These are phyloP conservation scores for Durusdinium trenchii DNA, from an alignment of 73 alveolate species.

Conservation along the genomic window DNA sequence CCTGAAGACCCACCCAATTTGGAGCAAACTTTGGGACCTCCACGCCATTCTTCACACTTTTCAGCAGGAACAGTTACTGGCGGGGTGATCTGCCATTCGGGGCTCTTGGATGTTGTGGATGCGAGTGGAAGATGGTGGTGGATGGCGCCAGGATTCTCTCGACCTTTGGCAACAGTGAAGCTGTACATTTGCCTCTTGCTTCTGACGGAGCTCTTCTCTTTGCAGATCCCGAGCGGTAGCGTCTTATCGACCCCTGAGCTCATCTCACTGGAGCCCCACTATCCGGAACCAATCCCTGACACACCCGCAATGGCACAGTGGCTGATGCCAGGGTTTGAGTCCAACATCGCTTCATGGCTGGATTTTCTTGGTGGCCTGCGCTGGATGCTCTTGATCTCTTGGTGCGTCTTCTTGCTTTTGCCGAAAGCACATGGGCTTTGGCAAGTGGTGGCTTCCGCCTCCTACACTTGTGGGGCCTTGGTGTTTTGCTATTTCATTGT, in stretches of 20 bases:
- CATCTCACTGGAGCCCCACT: neutral
- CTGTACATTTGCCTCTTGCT: neutral
- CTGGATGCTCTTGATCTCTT: neutral
- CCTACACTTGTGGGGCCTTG: neutral
- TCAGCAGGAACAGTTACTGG: too few relatives aligned
- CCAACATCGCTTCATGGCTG: neutral
- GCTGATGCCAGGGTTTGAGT: neutral
- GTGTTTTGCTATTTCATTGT: neutral
- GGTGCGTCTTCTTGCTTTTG: neutral
- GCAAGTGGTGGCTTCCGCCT: neutral
- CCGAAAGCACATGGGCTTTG: neutral
- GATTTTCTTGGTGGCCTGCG: neutral
- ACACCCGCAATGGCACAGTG: neutral
- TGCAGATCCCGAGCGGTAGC: neutral
- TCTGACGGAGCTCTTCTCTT: neutral
- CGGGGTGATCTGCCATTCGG: too few relatives aligned
- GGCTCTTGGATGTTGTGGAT: too few relatives aligned
- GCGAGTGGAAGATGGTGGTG: constrained; percentile 34
- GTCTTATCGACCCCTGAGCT: neutral
- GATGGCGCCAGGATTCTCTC: neutral
- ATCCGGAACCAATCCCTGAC: neutral
- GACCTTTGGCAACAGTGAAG: neutral
- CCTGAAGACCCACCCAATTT: too few relatives aligned
- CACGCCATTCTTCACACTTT: too few relatives aligned
- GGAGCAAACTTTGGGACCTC: too few relatives aligned